Evolutionary conservation across 371 early-diverging fungal genomes (phyloP).

Genomic region (Circinella umbellata): DNA sequence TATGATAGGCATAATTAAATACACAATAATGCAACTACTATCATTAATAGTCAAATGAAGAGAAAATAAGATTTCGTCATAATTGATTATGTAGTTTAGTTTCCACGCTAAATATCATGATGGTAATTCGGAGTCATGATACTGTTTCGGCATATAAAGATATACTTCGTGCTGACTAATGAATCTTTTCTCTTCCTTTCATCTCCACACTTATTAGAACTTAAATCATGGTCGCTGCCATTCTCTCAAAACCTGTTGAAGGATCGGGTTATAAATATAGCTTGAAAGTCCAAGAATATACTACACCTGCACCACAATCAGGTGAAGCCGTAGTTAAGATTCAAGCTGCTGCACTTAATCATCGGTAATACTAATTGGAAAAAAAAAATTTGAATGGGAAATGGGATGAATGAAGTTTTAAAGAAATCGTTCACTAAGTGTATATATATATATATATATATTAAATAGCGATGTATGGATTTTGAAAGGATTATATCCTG

Average conservation of each 20-base stretch:
- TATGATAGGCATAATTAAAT: no score
- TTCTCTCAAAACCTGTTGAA: constrained; percentile 18
- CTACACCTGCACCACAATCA: constrained; percentile 8
- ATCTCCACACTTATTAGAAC: background rate
- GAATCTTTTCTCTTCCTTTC: background rate
- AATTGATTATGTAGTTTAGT: no score
- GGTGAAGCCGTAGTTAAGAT: constrained; percentile 59
- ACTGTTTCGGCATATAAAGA: no score
- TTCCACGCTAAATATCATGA: no score
- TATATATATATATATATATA: no score
- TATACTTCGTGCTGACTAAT: no score
- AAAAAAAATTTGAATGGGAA: background rate
- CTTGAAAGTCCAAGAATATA: constrained; percentile 25
- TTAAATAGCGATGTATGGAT: constrained; percentile 59
- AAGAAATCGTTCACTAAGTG: no score
- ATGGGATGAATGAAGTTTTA: background rate
- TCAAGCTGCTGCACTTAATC: constrained; percentile 73
- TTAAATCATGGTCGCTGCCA: constrained; percentile 23
- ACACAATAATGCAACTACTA: no score
- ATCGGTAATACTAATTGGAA: constrained; percentile 41
- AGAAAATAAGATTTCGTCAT: no score
- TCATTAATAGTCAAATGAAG: no score
- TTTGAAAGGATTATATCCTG: constrained; percentile 57
- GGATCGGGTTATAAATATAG: constrained; percentile 27
- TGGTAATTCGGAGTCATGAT: no score